Percentiles rank a stretch among this genome's conserved stretches.
Evolutionary conservation across 306 rosid genomes (phyloP).

Genomic region (Lithocarpus polystachyus): DNA sequence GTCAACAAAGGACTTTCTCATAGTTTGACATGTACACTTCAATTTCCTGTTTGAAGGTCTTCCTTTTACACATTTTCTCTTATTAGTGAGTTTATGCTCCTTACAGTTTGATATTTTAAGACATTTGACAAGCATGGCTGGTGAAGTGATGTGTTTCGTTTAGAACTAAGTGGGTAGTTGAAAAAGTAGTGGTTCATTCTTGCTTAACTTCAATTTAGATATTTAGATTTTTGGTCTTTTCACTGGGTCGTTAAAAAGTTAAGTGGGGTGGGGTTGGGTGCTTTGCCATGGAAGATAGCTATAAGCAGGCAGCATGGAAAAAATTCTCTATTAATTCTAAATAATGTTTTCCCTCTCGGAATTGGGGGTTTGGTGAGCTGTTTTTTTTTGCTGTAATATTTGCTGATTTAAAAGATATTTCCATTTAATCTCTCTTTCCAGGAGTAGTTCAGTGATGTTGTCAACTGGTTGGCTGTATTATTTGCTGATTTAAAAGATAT

Average conservation of each 20-base stretch:
- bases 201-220: background rate
- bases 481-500: constrained; percentile 9
- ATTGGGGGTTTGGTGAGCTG: background rate
- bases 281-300: background rate
- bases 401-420: constrained; percentile 10
- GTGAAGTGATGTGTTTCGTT: background rate
- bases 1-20: too few relatives aligned
- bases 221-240: background rate
- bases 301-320: background rate
- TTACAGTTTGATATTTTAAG: too few relatives aligned
- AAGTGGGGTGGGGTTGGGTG: too few relatives aligned
- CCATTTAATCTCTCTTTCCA: constrained; percentile 34
- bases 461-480: background rate
- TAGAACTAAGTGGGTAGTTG: background rate
- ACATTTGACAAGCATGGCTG: too few relatives aligned
- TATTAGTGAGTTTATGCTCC: too few relatives aligned
- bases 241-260: background rate
- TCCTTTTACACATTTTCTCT: too few relatives aligned
- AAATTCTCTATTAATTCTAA: background rate
- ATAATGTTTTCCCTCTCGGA: background rate
- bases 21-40: too few relatives aligned
- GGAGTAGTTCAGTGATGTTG: constrained; percentile 88
- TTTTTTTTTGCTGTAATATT: background rate
- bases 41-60: too few relatives aligned
- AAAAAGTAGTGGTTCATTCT: background rate